Base-by-base conservation (phyloP, 305 asterid species). In the Caryopteris hybrid region DNA sequence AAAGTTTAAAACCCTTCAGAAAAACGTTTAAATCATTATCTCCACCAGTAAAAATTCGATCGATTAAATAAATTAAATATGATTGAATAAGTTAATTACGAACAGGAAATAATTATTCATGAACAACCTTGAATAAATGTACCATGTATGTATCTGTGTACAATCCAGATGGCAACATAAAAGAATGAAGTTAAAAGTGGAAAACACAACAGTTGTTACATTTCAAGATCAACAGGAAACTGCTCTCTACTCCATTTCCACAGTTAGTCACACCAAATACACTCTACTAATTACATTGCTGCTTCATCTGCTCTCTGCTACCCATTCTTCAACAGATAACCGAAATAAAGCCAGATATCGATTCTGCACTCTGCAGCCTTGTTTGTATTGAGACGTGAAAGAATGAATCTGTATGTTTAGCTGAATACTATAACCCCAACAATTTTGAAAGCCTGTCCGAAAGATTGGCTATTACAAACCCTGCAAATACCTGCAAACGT, bases 381-480 rank as follows among this genome's bases (percentile, higher is more conserved):
- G 22, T 58, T 33, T 34, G 38, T 9, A 4, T 11, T 9, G 18
- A 5, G 11, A 33, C 0, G 50, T 59, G 43, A 23, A 36, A 25
- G 31, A 25, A 25, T 25, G 2, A 25, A 25, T 25, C 31, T 25
- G 31, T 25, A 25, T 11, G 2, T 51, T 45, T 27, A 20, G 63
- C 51, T 25, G 39, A 41, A 60, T 76, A 86, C 80, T 83, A 92
- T 75, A 94, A 79, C 12, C 97, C 97, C 80, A 94, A 66, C 12
- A 48, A 53, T 72, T 82, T 87, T 1, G 84, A 75, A 31, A 89
- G 71, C 85, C 95, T 69, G 70, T 86, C 96, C 0, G 99, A 88
- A 69, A 94, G 78, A 80, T 91, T 94, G 59, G 99, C 99, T 74
- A 94, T 86, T 12, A 89, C 87, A 50, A 94, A 94, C 31, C 99